Evolutionary conservation across 257 asterid genomes (phyloP), one percentile per base, ranked within the genome.

Genomic region (Solanum tarijense): DNA sequence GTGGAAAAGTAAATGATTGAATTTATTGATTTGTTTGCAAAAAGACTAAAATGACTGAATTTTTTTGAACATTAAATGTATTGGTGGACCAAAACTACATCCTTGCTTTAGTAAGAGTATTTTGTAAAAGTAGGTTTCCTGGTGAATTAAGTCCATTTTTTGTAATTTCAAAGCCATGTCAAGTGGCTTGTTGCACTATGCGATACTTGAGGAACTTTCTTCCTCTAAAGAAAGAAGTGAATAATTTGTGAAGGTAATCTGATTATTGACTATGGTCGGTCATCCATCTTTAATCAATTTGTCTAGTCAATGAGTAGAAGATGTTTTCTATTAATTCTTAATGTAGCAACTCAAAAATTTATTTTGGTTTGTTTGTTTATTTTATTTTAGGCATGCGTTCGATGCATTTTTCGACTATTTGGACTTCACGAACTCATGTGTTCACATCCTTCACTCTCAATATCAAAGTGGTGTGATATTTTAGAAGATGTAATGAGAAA

Each of bases 401-500:
- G 91, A 84, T 96, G 99, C 89, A 89, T 95, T 88, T 90, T 92
- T 35, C 85, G 96, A 88, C 65, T 93, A 88, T 92, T 95, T 87
- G 94, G 91, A 73, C 87, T 92, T 62, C 93, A 91, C 34, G 94
- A 87, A 66, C 88, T 79, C 86, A 88, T 91, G 52, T 90, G 89
- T 88, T 87, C 95, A 89, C 90, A 86, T 35, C 91, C 97, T 88
- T 92, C 90, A 4, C 65, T 90, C 58, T 88, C 90, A 71, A 86
- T 93, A 31, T 71, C 88, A 32, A 38, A 43, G 78, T 87, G 94
- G 88, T 85, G 88, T 88, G 89, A 84, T 39, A 55, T 94, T 83
- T 90, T 94, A 87, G 87, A 48, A 39, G 94, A 94, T 76, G 90
- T 90, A 78, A 58, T 92, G 21, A 93, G 88, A 79, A 32, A 46